phyloP scores from a whole-genome alignment of 78 protist species.

The Dictyostelium capitatum region DNA sequence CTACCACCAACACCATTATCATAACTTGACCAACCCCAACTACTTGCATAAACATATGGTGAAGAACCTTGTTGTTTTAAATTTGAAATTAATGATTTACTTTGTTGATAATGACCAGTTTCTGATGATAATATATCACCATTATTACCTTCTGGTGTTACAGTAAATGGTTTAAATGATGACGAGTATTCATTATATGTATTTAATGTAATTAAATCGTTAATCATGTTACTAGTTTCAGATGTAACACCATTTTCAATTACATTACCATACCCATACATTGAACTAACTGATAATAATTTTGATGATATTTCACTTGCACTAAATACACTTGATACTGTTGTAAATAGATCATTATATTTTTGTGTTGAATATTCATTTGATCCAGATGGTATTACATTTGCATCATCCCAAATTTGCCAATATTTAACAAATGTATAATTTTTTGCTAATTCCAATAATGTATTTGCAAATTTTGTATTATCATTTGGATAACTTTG shows the following conservation, averaged over 20 bases:
- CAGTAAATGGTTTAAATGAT: not conserved
- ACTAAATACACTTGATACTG: not conserved
- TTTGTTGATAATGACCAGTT: not conserved
- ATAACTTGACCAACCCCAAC: not conserved
- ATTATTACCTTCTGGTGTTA: not conserved
- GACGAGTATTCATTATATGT: not conserved
- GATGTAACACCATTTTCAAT: too few relatives aligned
- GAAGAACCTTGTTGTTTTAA: not conserved
- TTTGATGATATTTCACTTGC: not conserved
- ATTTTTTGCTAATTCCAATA: not conserved
- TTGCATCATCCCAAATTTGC: conserved; percentile 1
- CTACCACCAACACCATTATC: not conserved
- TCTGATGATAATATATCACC: not conserved
- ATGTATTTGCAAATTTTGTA: not conserved
- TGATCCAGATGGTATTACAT: not conserved
- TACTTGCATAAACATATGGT: not conserved
- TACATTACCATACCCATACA: not conserved
- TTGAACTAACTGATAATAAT: not conserved
- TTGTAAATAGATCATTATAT: not conserved
- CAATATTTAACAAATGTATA: conserved; percentile 25
- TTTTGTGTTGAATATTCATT: not conserved
- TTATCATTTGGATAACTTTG: not conserved
- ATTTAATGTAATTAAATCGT: not conserved
- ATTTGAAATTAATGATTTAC: not conserved
- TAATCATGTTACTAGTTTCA: not conserved